phyloP scores from a whole-genome alignment of 306 rosid species.

The Bauhinia variegata region DNA sequence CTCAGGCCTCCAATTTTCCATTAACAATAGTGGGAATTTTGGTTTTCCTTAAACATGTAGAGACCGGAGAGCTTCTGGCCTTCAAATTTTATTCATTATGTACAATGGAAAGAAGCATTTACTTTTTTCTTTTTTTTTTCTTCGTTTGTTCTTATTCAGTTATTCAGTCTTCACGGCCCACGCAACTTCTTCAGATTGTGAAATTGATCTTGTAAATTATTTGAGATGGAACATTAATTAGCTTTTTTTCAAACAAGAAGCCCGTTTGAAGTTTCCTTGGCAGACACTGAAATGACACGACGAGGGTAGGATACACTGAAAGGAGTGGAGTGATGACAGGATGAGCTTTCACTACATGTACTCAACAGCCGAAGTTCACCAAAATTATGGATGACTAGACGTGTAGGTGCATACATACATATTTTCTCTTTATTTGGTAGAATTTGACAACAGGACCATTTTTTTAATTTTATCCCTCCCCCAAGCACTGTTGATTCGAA shows the following conservation, averaged over 20 bases:
- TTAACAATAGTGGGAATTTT: conserved; percentile 49
- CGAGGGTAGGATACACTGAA: conserved; percentile 25
- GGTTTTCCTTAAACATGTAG: too few species aligned
- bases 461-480: conserved; percentile 33
- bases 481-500: conserved; percentile 51
- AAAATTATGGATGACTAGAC: conserved; percentile 45
- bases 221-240: background rate
- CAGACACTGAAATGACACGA: conserved; percentile 28
- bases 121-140: too few species aligned
- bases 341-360: conserved; percentile 27
- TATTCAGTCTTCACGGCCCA: conserved; percentile 17
- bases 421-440: conserved; percentile 47
- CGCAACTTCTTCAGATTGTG: conserved; percentile 20
- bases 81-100: conserved; percentile 47
- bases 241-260: too few species aligned
- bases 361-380: conserved; percentile 22
- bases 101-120: conserved; percentile 53
- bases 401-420: conserved; percentile 34
- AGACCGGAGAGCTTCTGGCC: too few species aligned
- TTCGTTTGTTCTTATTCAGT: conserved; percentile 13
- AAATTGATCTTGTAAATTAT: conserved; percentile 9
- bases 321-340: conserved; percentile 27
- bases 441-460: conserved; percentile 45
- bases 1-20: conserved; percentile 54
- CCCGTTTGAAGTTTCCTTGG: too few species aligned